Conservation (phyloP, 1,284 basidiomycete genomes). For the Ceratobasidium papillatum region DNA sequence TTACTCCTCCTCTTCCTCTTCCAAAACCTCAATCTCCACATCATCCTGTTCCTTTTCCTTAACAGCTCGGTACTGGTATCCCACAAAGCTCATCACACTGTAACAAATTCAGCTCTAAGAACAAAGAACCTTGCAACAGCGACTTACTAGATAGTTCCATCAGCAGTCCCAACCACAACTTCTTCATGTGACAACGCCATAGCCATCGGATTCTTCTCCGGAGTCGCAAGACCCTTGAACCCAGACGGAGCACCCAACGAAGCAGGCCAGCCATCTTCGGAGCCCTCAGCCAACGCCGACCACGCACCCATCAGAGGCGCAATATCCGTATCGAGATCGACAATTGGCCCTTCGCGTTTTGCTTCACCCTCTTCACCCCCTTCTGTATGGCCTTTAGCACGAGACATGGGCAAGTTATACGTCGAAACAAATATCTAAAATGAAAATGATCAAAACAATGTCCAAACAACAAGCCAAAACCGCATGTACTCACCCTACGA, state of each 20-base stretch:
- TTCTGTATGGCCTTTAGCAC: slow-evolving; percentile 54
- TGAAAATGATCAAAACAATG: neutral
- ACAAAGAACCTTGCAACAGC: slow-evolving; percentile 12
- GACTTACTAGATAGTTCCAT: slow-evolving; percentile 86
- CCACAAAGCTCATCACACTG: slow-evolving; percentile 79
- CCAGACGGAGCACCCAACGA: slow-evolving; percentile 60
- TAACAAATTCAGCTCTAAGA: slow-evolving; percentile 35
- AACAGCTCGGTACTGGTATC: slow-evolving; percentile 61
- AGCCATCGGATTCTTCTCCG: slow-evolving; percentile 88
- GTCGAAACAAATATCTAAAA: slow-evolving; percentile 79
- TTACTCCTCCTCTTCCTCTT: neutral
- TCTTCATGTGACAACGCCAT: slow-evolving; percentile 87
- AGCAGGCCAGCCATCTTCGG: slow-evolving; percentile 50
- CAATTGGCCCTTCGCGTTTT: slow-evolving; percentile 48
- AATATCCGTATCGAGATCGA: slow-evolving; percentile 66
- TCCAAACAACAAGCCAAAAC: neutral
- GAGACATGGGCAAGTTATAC: slow-evolving; percentile 56
- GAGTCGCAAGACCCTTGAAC: slow-evolving; percentile 76
- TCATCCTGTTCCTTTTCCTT: neutral
- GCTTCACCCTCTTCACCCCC: slow-evolving; percentile 51
- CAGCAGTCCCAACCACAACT: slow-evolving; percentile 84
- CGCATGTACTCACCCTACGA: slow-evolving; percentile 64
- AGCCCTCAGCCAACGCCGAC: slow-evolving; percentile 63
- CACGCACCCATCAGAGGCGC: slow-evolving; percentile 72
- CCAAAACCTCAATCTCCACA: neutral